Percentiles rank a stretch among this genome's conserved stretches.
phyloP scores from a whole-genome alignment of 257 asterid genomes.

The Parsonsia alboflavescens region DNA sequence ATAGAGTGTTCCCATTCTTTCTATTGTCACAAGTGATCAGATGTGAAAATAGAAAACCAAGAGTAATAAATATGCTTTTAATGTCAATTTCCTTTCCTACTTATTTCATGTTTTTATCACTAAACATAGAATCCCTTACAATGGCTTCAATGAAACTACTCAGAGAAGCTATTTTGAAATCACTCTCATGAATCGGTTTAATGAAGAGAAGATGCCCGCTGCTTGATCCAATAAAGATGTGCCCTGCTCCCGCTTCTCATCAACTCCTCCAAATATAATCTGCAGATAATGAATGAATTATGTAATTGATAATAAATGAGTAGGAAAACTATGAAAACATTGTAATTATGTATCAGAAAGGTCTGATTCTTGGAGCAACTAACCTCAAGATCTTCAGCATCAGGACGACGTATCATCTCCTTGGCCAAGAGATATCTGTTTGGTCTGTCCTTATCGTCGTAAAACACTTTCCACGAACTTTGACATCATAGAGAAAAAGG shows the following conservation, averaged over 20 bases:
- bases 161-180: constrained; percentile 51
- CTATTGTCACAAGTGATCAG: no score
- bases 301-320: not conserved
- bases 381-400: constrained; percentile 87
- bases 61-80: no score
- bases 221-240: constrained; percentile 75
- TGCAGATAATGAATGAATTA: constrained; percentile 18
- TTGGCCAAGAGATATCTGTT: constrained; percentile 79
- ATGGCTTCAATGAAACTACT: not conserved
- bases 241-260: constrained; percentile 45
- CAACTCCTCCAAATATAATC: constrained; percentile 67
- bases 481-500: not conserved
- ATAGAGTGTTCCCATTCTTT: no score
- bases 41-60: no score
- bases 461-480: constrained; percentile 94
- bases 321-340: not conserved
- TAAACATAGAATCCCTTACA: no score
- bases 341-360: not conserved
- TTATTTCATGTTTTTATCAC: no score
- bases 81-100: no score
- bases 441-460: constrained; percentile 84
- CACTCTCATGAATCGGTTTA: constrained; percentile 81
- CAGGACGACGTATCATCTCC: constrained; percentile 78
- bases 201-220: constrained; percentile 68
- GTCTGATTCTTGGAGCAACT: constrained; percentile 23